Percentiles rank a stretch among this genome's conserved stretches.
These are phyloP conservation scores for Russula sp. DNA, from an alignment of 768 basidiomycete genomes.

Conservation along the genomic window DNA sequence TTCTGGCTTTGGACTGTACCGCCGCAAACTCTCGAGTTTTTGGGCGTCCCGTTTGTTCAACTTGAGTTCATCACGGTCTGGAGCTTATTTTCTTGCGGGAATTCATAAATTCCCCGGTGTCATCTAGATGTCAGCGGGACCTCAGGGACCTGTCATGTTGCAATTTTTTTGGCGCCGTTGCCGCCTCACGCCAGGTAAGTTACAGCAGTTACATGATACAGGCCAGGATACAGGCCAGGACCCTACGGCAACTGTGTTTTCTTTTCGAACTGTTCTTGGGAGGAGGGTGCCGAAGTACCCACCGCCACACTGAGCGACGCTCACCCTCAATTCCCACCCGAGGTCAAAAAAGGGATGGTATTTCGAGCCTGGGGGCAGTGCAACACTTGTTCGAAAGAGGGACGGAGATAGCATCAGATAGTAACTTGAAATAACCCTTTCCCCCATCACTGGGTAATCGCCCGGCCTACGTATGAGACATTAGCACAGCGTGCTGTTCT, in stretches of 20 bases:
- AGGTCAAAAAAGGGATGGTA: neutral
- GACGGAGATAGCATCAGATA: neutral
- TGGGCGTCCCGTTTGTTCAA: neutral
- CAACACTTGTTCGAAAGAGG: neutral
- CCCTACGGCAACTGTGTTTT: neutral
- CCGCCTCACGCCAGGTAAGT: neutral
- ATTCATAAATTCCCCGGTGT: neutral
- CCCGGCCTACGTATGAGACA: constrained; percentile 24
- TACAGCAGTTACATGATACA: neutral
- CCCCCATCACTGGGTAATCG: neutral
- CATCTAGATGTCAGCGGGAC: too few species aligned
- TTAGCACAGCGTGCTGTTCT: constrained; percentile 25
- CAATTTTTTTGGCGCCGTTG: too few species aligned
- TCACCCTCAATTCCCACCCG: neutral
- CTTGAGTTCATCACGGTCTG: neutral
- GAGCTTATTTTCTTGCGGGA: neutral
- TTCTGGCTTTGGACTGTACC: neutral
- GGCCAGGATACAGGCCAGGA: neutral
- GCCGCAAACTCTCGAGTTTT: neutral
- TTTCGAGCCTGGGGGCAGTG: neutral
- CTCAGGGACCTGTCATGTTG: too few species aligned
- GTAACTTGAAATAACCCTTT: neutral
- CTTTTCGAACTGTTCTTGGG: neutral
- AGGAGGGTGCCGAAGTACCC: neutral
- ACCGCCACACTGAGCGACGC: neutral